These are phyloP conservation scores for Colletotrichum higginsianum DNA, from an alignment of 2,329 filamentous ascomycete species.

Conservation along the genomic window DNA sequence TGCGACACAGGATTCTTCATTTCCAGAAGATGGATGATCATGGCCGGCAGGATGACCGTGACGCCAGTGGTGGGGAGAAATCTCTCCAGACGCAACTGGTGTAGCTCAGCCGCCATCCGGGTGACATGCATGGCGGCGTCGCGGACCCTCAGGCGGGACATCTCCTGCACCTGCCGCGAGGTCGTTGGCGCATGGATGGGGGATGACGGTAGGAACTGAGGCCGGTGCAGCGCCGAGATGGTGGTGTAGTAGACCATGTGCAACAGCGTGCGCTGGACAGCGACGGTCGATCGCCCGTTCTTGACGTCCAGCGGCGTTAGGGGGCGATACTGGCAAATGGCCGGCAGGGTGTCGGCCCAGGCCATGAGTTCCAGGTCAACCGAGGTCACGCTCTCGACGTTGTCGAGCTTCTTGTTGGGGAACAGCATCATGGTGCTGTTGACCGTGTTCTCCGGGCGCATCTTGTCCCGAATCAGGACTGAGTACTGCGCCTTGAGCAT, in stretches of 20 bases:
- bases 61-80: slow-evolving; percentile 92
- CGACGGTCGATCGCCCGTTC: slow-evolving; percentile 71
- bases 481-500: slow-evolving; percentile 94
- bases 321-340: slow-evolving; percentile 77
- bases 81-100: slow-evolving; percentile 79
- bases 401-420: slow-evolving; percentile 88
- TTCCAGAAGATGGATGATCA: slow-evolving; percentile 93
- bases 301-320: slow-evolving; percentile 69
- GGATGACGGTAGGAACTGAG: slow-evolving; percentile 87
- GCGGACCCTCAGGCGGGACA: slow-evolving; percentile 86
- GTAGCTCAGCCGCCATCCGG: slow-evolving; percentile 83
- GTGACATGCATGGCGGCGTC: slow-evolving; percentile 90
- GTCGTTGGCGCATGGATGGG: slow-evolving; percentile 67
- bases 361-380: slow-evolving; percentile 85
- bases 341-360: slow-evolving; percentile 82
- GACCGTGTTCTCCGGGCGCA: slow-evolving; percentile 82
- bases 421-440: slow-evolving; percentile 89
- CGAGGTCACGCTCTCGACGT: slow-evolving; percentile 81
- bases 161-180: slow-evolving; percentile 81
- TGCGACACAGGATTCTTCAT: slow-evolving; percentile 86
- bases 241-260: slow-evolving; percentile 97
- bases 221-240: slow-evolving; percentile 89
- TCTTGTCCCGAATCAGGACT: slow-evolving; percentile 86
- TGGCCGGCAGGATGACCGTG: slow-evolving; percentile 90
- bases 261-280: slow-evolving; percentile 85